These are phyloP conservation scores for Babesia bovis DNA, from an alignment of 169 alveolate genomes.

Conservation along the genomic window DNA sequence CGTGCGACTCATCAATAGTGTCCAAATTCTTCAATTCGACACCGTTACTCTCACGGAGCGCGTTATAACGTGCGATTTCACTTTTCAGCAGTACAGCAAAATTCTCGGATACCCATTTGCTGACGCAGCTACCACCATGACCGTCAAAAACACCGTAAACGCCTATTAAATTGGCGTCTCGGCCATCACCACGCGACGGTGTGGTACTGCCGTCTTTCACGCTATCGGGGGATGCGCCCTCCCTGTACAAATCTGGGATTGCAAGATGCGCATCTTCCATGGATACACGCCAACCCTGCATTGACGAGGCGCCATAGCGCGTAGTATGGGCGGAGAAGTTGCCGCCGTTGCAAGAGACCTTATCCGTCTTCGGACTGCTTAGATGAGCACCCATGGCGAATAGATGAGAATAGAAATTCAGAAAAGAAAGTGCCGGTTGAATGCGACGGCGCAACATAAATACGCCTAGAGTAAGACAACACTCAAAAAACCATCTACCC, in stretches of 20 bases:
- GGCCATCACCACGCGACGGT: conserved; percentile 8
- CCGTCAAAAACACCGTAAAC: conserved; percentile 98
- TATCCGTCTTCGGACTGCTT: conserved; percentile 85
- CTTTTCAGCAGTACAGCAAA: conserved; percentile 73
- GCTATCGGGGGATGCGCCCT: conserved; percentile 1
- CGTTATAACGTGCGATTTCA: conserved; percentile 23
- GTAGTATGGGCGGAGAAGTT: conserved; percentile 76
- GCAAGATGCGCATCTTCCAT: conserved; percentile 95
- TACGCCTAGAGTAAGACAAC: background rate
- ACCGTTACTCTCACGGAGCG: background rate
- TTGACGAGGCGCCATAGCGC: conserved; percentile 83
- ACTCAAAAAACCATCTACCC: background rate
- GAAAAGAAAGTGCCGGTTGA: conserved; percentile 10
- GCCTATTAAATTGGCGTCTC: conserved; percentile 45
- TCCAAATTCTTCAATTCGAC: conserved; percentile 15
- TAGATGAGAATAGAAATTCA: conserved; percentile 28
- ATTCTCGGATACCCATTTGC: conserved; percentile 88
- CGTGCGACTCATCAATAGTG: conserved; percentile 19
- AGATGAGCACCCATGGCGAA: conserved; percentile 87
- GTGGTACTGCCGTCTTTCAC: background rate
- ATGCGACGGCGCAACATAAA: conserved; percentile 31
- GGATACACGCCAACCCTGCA: conserved; percentile 95
- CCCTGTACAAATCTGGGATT: conserved; percentile 50
- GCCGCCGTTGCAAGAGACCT: conserved; percentile 83
- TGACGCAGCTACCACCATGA: conserved; percentile 96